Conservation (phyloP, 2,329 filamentous ascomycete genomes). For the Zymoseptoria pseudotritici region DNA sequence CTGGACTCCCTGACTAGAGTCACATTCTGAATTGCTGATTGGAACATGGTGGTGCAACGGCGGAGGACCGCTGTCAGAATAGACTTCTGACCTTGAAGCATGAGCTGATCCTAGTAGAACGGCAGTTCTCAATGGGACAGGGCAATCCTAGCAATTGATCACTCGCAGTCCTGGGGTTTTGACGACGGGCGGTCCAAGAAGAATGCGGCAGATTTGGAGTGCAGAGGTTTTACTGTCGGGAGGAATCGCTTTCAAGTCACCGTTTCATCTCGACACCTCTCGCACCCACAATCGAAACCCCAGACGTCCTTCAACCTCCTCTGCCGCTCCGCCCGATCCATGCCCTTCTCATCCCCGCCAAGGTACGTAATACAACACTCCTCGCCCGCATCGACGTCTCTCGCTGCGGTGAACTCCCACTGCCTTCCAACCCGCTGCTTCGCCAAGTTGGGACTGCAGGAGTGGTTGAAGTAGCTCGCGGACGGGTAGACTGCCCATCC, state of each 20-base stretch:
- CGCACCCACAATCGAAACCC: slow-evolving; percentile 41
- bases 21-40: too few relatives aligned
- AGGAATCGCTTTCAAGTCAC: not conserved
- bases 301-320: slow-evolving; percentile 34
- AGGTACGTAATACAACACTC: slow-evolving; percentile 44
- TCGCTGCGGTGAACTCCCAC: slow-evolving; percentile 36
- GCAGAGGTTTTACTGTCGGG: not conserved
- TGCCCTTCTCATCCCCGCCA: slow-evolving; percentile 40
- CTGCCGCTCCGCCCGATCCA: slow-evolving; percentile 32
- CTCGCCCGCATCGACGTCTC: slow-evolving; percentile 33
- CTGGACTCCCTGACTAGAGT: too few relatives aligned
- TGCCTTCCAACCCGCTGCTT: slow-evolving; percentile 35
- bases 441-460: slow-evolving; percentile 37
- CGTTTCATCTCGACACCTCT: slow-evolving; percentile 26
- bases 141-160: too few relatives aligned
- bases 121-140: too few relatives aligned
- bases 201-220: not conserved
- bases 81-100: too few relatives aligned
- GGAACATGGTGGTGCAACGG: too few relatives aligned
- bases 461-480: slow-evolving; percentile 45
- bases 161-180: too few relatives aligned
- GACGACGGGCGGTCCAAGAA: too few relatives aligned
- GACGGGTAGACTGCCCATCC: slow-evolving; percentile 42
- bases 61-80: too few relatives aligned
- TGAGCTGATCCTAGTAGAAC: too few relatives aligned